Conservation (phyloP, 78 protist genomes). For the Planoprotostelium fungivorum region DNA sequence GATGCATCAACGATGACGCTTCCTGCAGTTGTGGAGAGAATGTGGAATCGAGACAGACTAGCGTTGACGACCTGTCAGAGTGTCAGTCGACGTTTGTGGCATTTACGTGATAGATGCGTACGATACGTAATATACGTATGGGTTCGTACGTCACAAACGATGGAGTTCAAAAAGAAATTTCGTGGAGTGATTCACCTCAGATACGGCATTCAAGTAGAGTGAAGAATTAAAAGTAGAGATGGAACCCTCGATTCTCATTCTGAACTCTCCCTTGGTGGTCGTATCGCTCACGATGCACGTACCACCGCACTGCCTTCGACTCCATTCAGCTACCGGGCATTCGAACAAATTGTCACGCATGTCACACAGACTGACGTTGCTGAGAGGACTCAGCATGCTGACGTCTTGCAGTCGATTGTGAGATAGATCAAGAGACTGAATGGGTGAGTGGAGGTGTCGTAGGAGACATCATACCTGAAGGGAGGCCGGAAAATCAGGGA, state of each 20-base stretch:
- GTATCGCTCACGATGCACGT: background rate
- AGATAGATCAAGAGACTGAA: background rate
- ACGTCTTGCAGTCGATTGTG: background rate
- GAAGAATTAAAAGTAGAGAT: background rate
- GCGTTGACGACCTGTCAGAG: too few species aligned
- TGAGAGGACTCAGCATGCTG: background rate
- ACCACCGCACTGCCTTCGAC: background rate
- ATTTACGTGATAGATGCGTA: too few species aligned
- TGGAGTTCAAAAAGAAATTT: background rate
- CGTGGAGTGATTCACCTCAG: background rate
- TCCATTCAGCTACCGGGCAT: background rate
- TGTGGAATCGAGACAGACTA: too few species aligned
- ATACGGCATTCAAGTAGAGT: background rate
- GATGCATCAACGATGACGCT: background rate
- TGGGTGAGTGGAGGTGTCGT: too few species aligned
- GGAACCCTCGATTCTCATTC: background rate
- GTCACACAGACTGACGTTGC: background rate
- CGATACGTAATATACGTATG: too few species aligned
- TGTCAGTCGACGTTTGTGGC: too few species aligned
- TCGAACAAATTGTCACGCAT: background rate
- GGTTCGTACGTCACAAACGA: background rate
- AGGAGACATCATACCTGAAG: too few species aligned
- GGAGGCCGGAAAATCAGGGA: too few species aligned
- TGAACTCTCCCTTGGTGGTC: background rate
- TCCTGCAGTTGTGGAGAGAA: background rate